Evolutionary conservation across 805 yeast genomes (phyloP).

Genomic region (Candida khao-thaluensis): DNA sequence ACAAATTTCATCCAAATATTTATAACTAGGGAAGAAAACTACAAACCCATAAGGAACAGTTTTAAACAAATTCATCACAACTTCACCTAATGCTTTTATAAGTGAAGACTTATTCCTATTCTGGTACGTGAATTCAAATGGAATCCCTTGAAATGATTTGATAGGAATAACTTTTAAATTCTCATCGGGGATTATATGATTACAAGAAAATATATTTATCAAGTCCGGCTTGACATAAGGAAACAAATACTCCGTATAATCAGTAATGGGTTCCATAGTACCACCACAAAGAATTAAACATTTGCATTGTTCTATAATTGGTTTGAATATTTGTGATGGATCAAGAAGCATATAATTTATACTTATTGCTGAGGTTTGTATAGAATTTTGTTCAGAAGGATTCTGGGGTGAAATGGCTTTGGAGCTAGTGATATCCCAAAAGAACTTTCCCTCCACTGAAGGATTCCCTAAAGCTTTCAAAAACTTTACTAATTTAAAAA

Average conservation of each 20-base stretch:
- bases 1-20: conserved; percentile 56
- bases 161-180: conserved; percentile 65
- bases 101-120: conserved; percentile 49
- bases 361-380: too few species aligned
- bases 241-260: conserved; percentile 62
- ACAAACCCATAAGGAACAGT: conserved; percentile 75
- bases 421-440: conserved; percentile 46
- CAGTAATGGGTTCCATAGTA: conserved; percentile 88
- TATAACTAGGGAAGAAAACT: conserved; percentile 82
- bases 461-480: conserved; percentile 68
- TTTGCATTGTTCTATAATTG: conserved; percentile 60
- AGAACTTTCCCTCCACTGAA: conserved; percentile 73
- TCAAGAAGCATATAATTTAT: conserved; percentile 75
- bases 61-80: conserved; percentile 42
- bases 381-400: too few species aligned
- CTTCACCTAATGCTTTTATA: conserved; percentile 50
- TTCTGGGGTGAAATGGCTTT: neutral
- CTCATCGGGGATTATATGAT: conserved; percentile 75
- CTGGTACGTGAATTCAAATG: conserved; percentile 68
- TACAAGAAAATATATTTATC: conserved; percentile 65
- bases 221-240: conserved; percentile 46
- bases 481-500: conserved; percentile 67
- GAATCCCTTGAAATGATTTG: conserved; percentile 16
- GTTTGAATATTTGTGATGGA: conserved; percentile 69
- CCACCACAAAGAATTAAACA: conserved; percentile 90